Conservation (phyloP, 352 stramenopile species). For the Pythium aphanidermatum region DNA sequence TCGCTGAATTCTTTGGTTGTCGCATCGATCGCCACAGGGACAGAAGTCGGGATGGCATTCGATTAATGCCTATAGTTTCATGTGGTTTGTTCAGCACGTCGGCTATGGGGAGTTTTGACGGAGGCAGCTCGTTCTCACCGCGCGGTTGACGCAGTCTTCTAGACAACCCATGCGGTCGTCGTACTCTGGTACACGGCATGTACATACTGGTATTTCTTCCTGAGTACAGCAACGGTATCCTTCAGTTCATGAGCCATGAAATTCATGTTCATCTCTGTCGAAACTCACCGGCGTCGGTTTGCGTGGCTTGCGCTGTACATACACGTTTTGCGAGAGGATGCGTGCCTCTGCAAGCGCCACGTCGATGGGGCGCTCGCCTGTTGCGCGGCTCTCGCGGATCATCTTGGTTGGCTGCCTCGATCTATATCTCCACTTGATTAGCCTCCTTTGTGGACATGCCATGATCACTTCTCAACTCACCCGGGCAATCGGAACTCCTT, state of each 20-base stretch:
- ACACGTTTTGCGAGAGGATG: constrained; percentile 67
- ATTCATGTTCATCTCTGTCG: too few species aligned
- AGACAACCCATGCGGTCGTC: constrained; percentile 44
- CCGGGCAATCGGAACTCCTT: constrained; percentile 11
- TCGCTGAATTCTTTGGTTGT: constrained; percentile 74
- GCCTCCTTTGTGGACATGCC: too few species aligned
- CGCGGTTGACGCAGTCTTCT: constrained; percentile 73
- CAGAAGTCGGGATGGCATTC: constrained; percentile 59
- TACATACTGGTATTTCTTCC: constrained; percentile 68
- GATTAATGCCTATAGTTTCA: constrained; percentile 43
- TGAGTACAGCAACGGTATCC: constrained; percentile 14
- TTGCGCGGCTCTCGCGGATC: constrained; percentile 49
- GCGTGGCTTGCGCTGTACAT: constrained; percentile 63
- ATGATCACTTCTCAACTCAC: too few species aligned
- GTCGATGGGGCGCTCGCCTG: constrained; percentile 59
- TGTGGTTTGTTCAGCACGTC: background rate
- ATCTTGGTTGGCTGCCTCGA: constrained; percentile 29
- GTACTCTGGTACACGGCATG: constrained; percentile 31
- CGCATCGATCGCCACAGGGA: constrained; percentile 53
- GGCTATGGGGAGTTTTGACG: background rate
- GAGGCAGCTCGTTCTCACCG: constrained; percentile 27
- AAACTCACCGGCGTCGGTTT: constrained; percentile 32
- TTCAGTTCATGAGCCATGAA: too few species aligned
- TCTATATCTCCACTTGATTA: too few species aligned
- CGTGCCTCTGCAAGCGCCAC: constrained; percentile 64